Evolutionary conservation across 176 grass and related monocot genomes (phyloP), one percentile per base, ranked within the genome.

Genomic region (Oryza coarctata): DNA sequence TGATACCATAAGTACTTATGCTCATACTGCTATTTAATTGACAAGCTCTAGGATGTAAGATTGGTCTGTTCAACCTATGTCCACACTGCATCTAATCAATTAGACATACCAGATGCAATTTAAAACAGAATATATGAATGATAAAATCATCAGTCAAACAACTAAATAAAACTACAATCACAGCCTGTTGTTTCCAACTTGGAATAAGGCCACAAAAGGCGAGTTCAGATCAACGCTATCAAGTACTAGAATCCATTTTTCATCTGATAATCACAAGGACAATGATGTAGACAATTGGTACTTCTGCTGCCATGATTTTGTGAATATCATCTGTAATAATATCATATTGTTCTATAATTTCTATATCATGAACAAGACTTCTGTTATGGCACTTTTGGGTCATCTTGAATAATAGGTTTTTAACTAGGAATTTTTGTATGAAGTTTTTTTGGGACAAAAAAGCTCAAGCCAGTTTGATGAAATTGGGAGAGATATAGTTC

Each of bases 401-500:
- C 62, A 52, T 40, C 28, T 60, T 60, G 31, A 57, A 76, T 36
- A 18, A 14, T 12, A 75, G 5, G n/a, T 49, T 75, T 66, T 52
- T 66, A 67, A 50, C 41, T 39, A 68, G 62, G 31, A 67, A 52
- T 50, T 49, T n/a, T 5, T 6, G 45, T 23, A 36, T 49, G 58
- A 74, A 65, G 2, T 29, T 72, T 0, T 57, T 57, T 57, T n/a
- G 14, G 34, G 5, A 30, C 28, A 62, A 72, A 31, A 17, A 27
- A 4, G 27, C 20, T 63, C 20, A 13, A 72, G 49, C 26, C 50
- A 81, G 38, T n/a, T 69, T 66, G 70, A 12, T 63, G 12, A 73
- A 63, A 75, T 55, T 55, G 18, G 50, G 50, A n/a, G 7, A 31
- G 63, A 82, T 63, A 72, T 34, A 73, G 36, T 74, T 74, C 39